Base-by-base conservation (phyloP, 2,329 filamentous ascomycete genomes). In the Aureobasidium sp. region DNA sequence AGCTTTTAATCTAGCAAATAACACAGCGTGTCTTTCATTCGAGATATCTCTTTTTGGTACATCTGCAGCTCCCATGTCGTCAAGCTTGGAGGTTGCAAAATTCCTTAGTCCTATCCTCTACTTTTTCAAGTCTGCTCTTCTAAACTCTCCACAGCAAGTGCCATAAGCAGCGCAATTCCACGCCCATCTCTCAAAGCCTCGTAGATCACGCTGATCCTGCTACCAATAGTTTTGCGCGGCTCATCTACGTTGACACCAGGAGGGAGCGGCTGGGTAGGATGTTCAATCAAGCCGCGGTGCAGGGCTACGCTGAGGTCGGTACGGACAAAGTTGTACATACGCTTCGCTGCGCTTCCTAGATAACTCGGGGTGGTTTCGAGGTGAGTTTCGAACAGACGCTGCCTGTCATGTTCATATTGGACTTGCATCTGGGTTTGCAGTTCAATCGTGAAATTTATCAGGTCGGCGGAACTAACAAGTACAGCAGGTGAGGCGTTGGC, bases 281-380 rank as follows among this genome's bases (percentile, higher is more conserved):
- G 65, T 62, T 70, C 68, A 31, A 68, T 63, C 22, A 70, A 47
- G 11, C 68, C 68, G 25, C 62, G 61, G 47, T 69, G 67, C 45
- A 70, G 34, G 9, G 62, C 64, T 2, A 68, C 55, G 7, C 57
- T 41, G 47, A 69, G 62, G 17, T 65, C 62, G 34, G 62, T 36
- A n/a, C 68, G 63, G 14, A 69, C 63, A 37, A 66, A 69, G 17
- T 61, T 55, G 61, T 69, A 69, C 62, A 70, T 61, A 31, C 48
- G 36, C 27, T 56, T 63, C 3, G 67, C 66, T 34, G 65, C 67
- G 8, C 56, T 62, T 53, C 67, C 64, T 20, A 70, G 63, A 44
- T 34, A 61, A 8, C 6, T 27, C 6, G 59, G 47, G 27, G 48
- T 61, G 20, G 31, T 39, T 17, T 14, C 3, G 5, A 36, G 25